These are phyloP conservation scores for Lactifluus subvellereus DNA, from an alignment of 768 basidiomycete genomes.

Conservation along the genomic window DNA sequence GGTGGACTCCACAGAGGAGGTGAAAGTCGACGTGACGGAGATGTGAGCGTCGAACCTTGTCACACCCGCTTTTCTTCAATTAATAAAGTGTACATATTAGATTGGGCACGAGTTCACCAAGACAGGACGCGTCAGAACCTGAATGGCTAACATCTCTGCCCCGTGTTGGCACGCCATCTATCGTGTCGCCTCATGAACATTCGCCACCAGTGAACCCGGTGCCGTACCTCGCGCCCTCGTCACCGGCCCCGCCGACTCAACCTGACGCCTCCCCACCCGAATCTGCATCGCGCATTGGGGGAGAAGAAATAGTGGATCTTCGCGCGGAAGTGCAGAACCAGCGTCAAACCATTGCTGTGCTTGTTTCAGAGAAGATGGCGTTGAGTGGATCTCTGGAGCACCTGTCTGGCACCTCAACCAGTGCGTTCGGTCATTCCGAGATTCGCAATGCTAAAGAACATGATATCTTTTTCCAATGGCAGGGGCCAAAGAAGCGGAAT, in stretches of 20 bases:
- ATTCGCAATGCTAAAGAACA: not conserved
- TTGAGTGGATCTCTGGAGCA: slow-evolving; percentile 46
- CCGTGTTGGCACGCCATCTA: slow-evolving; percentile 31
- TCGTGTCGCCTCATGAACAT: slow-evolving; percentile 27
- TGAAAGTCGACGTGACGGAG: slow-evolving; percentile 51
- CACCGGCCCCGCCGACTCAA: slow-evolving; percentile 3
- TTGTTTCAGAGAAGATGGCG: slow-evolving; percentile 47
- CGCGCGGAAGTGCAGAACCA: slow-evolving; percentile 46
- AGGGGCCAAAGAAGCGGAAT: slow-evolving; percentile 28
- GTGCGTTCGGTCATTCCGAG: slow-evolving; percentile 36
- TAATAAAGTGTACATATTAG: slow-evolving; percentile 26
- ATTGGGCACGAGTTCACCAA: slow-evolving; percentile 36
- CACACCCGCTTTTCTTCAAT: not conserved
- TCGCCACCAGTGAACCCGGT: slow-evolving; percentile 33
- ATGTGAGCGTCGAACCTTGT: slow-evolving; percentile 46
- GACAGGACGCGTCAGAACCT: slow-evolving; percentile 33
- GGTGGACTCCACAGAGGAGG: slow-evolving; percentile 30
- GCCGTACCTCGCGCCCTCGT: slow-evolving; percentile 14
- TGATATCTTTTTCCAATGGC: not conserved
- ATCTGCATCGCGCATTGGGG: slow-evolving; percentile 21
- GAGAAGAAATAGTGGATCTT: slow-evolving; percentile 26
- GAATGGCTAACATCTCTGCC: slow-evolving; percentile 62
- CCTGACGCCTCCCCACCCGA: slow-evolving; percentile 24
- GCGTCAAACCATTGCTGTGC: slow-evolving; percentile 66
- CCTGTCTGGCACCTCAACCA: slow-evolving; percentile 51